Evolutionary conservation across 2,329 filamentous ascomycete genomes (phyloP).

Genomic region (Hypoxylon sp.): DNA sequence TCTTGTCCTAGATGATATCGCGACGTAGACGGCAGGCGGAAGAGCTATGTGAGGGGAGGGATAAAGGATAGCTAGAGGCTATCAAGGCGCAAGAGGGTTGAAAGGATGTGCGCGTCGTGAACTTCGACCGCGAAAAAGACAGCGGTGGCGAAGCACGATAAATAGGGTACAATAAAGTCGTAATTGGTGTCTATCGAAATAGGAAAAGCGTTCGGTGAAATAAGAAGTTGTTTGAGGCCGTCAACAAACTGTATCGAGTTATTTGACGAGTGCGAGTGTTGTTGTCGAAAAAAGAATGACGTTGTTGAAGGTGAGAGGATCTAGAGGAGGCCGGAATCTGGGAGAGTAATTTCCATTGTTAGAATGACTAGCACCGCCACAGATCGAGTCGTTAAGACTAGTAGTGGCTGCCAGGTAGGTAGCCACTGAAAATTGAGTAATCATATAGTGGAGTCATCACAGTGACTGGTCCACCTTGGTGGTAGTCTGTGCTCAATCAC

Average conservation of each 20-base stretch:
- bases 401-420: neutral
- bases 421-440: constrained; percentile 29
- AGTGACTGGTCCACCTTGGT: neutral
- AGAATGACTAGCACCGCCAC: constrained; percentile 34
- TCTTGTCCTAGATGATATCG: constrained; percentile 59
- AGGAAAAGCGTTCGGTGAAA: constrained; percentile 6
- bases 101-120: constrained; percentile 35
- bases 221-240: constrained; percentile 4
- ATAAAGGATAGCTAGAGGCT: constrained; percentile 13
- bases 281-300: constrained; percentile 45
- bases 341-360: constrained; percentile 40
- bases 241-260: constrained; percentile 7
- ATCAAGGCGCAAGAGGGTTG: constrained; percentile 16
- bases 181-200: neutral
- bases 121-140: constrained; percentile 21
- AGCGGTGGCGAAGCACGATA: constrained; percentile 39
- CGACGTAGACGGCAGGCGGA: constrained; percentile 7
- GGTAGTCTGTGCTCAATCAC: neutral
- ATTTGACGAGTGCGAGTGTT: constrained; percentile 12
- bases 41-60: neutral
- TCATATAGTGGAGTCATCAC: neutral
- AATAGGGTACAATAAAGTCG: constrained; percentile 11
- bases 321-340: constrained; percentile 42
- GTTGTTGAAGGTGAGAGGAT: constrained; percentile 42
- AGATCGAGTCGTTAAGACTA: constrained; percentile 23